Percentiles rank a stretch among this genome's conserved stretches.
Evolutionary conservation across 768 basidiomycete genomes (phyloP).

Genomic region (Boletus speciosus): DNA sequence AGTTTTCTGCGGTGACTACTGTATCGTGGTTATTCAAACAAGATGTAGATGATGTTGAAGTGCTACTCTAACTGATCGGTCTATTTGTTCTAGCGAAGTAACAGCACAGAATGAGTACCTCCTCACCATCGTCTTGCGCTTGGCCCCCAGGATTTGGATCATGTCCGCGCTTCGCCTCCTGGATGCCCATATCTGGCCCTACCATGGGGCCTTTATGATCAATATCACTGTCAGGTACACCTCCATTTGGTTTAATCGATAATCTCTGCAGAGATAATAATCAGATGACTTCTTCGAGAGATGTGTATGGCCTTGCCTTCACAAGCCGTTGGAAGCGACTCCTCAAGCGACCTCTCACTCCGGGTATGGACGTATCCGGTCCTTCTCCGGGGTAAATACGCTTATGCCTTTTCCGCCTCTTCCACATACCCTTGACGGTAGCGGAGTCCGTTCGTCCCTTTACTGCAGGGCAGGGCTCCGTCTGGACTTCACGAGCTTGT

Average conservation of each 20-base stretch:
- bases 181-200: not conserved
- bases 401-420: conserved; percentile 2
- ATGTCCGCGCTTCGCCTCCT: not conserved
- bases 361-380: not conserved
- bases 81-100: conserved; percentile 24
- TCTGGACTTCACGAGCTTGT: conserved; percentile 5
- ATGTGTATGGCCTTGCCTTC: conserved; percentile 5
- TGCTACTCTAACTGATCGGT: conserved; percentile 3
- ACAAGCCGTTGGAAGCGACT: conserved; percentile 14
- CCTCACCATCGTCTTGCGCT: conserved; percentile 15
- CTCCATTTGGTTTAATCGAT: not conserved
- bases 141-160: not conserved
- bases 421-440: conserved; percentile 14
- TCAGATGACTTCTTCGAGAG: not conserved
- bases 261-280: conserved; percentile 4
- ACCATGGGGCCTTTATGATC: not conserved
- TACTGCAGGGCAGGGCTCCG: not conserved
- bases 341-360: conserved; percentile 2
- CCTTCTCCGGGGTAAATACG: not conserved
- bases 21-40: not conserved
- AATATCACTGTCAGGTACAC: not conserved
- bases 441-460: not conserved
- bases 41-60: not conserved
- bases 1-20: not conserved
- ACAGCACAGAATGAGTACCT: conserved; percentile 24